A percentile compares a stretch with the other conserved stretches of the same genome.
Conservation (phyloP, 2,329 filamentous ascomycete genomes). For the Pseudogymnoascus sp. region DNA sequence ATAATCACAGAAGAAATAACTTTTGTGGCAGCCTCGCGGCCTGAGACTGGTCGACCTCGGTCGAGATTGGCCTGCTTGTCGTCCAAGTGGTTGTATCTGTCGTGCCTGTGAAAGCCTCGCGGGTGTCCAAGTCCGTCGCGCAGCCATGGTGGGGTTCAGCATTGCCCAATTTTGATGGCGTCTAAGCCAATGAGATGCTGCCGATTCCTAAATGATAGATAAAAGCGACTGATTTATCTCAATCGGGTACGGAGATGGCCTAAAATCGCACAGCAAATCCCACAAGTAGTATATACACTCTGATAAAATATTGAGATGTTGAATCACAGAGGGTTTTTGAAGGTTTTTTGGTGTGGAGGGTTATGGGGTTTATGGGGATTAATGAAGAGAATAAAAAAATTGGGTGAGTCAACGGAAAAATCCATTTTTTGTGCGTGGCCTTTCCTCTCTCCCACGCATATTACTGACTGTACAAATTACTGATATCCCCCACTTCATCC, state of each 20-base stretch:
- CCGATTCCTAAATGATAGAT: not conserved
- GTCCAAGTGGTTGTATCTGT: not conserved
- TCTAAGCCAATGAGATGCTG: constrained; percentile 7
- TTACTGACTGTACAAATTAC: constrained; percentile 4
- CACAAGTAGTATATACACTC: not conserved
- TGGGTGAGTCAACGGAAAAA: constrained; percentile 8
- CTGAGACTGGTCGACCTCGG: constrained; percentile 7
- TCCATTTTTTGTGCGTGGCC: constrained; percentile 7
- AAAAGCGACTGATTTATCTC: not conserved
- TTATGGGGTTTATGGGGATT: not conserved
- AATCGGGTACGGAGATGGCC: not conserved
- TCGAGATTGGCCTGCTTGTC: not conserved
- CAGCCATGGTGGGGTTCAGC: constrained; percentile 9
- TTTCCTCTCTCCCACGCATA: not conserved
- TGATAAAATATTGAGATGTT: constrained; percentile 1
- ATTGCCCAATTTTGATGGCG: not conserved
- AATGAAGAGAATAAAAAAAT: not conserved
- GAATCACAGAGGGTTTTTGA: not conserved
- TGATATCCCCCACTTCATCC: constrained; percentile 8
- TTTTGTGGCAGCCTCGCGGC: constrained; percentile 7
- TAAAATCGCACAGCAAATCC: not conserved
- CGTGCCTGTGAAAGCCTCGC: constrained; percentile 2
- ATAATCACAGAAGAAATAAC: constrained; percentile 6
- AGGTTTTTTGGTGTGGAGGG: not conserved
- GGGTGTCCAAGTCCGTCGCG: constrained; percentile 10